phyloP scores from a whole-genome alignment of 495 filamentous ascomycete species.

The Talaromyces trachyspermus region DNA sequence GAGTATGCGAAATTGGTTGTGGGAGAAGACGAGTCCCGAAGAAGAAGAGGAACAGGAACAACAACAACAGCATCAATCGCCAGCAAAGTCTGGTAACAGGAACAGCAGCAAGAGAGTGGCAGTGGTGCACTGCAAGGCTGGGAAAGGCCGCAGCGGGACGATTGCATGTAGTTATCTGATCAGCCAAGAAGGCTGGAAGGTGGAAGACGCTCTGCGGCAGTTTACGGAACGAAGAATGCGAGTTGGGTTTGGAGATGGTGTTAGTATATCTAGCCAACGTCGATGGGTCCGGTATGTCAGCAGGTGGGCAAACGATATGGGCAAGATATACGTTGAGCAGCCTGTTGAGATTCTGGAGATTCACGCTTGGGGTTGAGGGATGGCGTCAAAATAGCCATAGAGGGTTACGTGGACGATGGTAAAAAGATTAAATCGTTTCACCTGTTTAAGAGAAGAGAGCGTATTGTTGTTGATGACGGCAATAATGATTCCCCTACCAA shows the following conservation, averaged over 20 bases:
- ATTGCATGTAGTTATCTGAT: constrained; percentile 83
- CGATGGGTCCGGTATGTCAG: constrained; percentile 88
- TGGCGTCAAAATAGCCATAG: constrained; percentile 79
- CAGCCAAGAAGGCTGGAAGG: constrained; percentile 77
- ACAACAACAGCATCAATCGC: not conserved
- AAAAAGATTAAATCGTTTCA: constrained; percentile 80
- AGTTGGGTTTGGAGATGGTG: constrained; percentile 75
- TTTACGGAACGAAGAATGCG: constrained; percentile 90
- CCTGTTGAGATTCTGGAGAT: constrained; percentile 80
- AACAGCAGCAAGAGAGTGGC: constrained; percentile 53
- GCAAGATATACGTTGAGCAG: constrained; percentile 76
- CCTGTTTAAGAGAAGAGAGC: constrained; percentile 66
- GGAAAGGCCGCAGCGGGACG: constrained; percentile 91
- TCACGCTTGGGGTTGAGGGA: constrained; percentile 80
- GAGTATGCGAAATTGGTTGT: constrained; percentile 82
- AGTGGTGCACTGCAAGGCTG: constrained; percentile 96
- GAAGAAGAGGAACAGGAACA: constrained; percentile 1
- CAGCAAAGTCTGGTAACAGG: constrained; percentile 7
- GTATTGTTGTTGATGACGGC: constrained; percentile 56
- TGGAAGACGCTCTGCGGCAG: constrained; percentile 65
- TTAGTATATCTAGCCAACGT: constrained; percentile 89
- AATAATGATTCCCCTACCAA: constrained; percentile 2
- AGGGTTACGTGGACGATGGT: constrained; percentile 81
- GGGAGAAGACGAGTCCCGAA: constrained; percentile 37
- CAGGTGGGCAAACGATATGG: constrained; percentile 63